phyloP scores from a whole-genome alignment of 106 monocot genomes.

The Triglochin maritima region DNA sequence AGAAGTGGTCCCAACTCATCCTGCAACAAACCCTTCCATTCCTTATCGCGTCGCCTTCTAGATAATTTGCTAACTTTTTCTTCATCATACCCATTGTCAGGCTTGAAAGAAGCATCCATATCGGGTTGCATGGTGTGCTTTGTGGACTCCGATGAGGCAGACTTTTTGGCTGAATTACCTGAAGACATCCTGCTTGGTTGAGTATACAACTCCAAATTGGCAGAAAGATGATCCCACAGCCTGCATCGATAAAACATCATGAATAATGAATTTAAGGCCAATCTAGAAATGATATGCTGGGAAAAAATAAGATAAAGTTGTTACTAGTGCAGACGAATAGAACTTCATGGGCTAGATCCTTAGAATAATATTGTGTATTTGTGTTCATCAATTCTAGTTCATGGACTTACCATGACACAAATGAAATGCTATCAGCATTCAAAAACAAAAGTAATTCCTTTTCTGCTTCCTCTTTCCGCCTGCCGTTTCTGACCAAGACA shows the following conservation, averaged over 20 bases:
- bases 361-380: too few relatives aligned
- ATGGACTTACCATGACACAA: slow-evolving; percentile 51
- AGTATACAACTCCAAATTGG: slow-evolving; percentile 44
- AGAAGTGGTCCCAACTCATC: slow-evolving; percentile 26
- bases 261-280: not conserved
- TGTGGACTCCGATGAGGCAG: slow-evolving; percentile 7
- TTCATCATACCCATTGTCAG: slow-evolving; percentile 32
- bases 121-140: slow-evolving; percentile 12
- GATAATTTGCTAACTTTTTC: slow-evolving; percentile 23
- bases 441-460: slow-evolving; percentile 65
- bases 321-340: too few relatives aligned
- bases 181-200: slow-evolving; percentile 18
- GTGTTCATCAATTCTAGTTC: not conserved
- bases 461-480: slow-evolving; percentile 51
- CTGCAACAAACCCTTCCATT: slow-evolving; percentile 44
- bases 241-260: slow-evolving; percentile 18
- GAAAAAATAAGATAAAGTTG: too few relatives aligned
- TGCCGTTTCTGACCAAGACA: slow-evolving; percentile 75
- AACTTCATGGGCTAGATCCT: too few relatives aligned
- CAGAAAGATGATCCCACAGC: slow-evolving; percentile 77
- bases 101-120: slow-evolving; percentile 1
- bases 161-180: slow-evolving; percentile 9
- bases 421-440: slow-evolving; percentile 51
- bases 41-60: slow-evolving; percentile 44
- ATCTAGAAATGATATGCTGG: not conserved